These are phyloP conservation scores for Suzukiozyma palmioleophila DNA, from an alignment of 1,139 yeast species.

Conservation along the genomic window DNA sequence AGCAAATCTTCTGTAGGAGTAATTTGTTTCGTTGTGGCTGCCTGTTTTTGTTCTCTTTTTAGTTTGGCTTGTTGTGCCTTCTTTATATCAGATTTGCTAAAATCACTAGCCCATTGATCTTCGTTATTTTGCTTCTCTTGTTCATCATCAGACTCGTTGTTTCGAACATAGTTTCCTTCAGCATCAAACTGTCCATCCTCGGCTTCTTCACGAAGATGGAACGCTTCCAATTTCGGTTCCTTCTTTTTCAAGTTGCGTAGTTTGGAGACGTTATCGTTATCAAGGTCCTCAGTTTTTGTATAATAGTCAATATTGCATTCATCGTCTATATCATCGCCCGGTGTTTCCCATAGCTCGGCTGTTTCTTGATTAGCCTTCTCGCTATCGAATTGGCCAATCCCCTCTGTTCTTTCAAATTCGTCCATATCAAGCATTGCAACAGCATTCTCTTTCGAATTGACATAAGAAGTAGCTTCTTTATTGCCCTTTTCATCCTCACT, in stretches of 20 bases:
- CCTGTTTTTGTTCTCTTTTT: constrained; percentile 15
- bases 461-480: constrained; percentile 4
- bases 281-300: constrained; percentile 13
- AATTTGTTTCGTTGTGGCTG: constrained; percentile 10
- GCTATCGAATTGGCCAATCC: background rate
- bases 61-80: constrained; percentile 44
- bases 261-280: constrained; percentile 5
- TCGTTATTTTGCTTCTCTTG: constrained; percentile 30
- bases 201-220: constrained; percentile 53
- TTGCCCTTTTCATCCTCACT: constrained; percentile 19
- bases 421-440: constrained; percentile 4
- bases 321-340: constrained; percentile 5
- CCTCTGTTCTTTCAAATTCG: constrained; percentile 1
- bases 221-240: constrained; percentile 49
- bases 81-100: constrained; percentile 43
- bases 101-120: constrained; percentile 46
- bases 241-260: constrained; percentile 6
- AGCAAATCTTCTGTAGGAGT: constrained; percentile 21
- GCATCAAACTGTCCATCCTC: constrained; percentile 60
- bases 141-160: constrained; percentile 28
- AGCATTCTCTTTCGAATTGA: constrained; percentile 3
- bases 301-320: constrained; percentile 12
- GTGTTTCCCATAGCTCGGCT: background rate
- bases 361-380: background rate
- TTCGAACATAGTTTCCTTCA: constrained; percentile 56